Evolutionary conservation across 2,329 filamentous ascomycete species (phyloP).

Genomic region (Diplodia seriata): DNA sequence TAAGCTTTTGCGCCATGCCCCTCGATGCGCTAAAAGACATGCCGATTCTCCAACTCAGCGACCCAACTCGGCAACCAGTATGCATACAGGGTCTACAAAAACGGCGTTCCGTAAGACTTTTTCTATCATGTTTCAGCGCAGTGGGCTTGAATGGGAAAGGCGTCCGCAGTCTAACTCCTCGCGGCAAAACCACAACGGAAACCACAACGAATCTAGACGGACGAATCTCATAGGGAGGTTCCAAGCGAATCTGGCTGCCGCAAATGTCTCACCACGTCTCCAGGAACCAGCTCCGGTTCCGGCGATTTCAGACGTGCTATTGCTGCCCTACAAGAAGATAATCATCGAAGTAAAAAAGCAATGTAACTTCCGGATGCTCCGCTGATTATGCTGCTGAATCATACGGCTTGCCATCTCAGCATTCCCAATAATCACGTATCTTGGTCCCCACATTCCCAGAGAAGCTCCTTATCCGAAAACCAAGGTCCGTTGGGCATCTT

Average conservation of each 20-base stretch:
- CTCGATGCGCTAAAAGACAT: background rate
- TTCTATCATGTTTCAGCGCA: background rate
- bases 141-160: background rate
- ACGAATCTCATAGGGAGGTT: background rate
- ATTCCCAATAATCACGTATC: background rate
- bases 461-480: background rate
- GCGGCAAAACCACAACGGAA: background rate
- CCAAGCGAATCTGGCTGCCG: background rate
- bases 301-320: background rate
- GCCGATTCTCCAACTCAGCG: background rate
- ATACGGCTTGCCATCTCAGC: background rate
- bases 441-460: background rate
- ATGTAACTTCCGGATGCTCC: constrained; percentile 2
- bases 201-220: background rate
- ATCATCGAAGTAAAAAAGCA: constrained; percentile 11
- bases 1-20: constrained; percentile 13
- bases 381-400: background rate
- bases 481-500: constrained; percentile 5
- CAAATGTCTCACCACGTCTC: background rate
- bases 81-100: constrained; percentile 21
- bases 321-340: constrained; percentile 8
- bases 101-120: constrained; percentile 21
- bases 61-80: background rate
- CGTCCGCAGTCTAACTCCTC: background rate
- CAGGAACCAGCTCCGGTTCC: background rate